Evolutionary conservation across 805 yeast species (phyloP).

Genomic region (Candida germanica): DNA sequence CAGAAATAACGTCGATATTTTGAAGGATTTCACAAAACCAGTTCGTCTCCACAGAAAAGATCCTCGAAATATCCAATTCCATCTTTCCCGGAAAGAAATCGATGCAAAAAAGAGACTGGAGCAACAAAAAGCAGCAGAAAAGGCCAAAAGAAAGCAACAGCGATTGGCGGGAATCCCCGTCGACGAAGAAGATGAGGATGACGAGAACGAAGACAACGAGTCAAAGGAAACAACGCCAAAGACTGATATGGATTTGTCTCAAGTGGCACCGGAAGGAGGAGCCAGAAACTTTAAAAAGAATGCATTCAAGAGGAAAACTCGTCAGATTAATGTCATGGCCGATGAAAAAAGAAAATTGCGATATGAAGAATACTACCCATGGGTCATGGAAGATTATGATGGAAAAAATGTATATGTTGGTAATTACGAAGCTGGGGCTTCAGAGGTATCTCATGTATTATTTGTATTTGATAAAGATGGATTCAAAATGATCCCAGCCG

Average conservation of each 20-base stretch:
- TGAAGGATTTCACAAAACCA: slow-evolving; percentile 70
- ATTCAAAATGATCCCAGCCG: slow-evolving; percentile 92
- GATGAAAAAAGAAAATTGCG: slow-evolving; percentile 80
- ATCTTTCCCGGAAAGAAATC: slow-evolving; percentile 72
- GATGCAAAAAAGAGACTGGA: slow-evolving; percentile 49
- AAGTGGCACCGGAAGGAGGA: slow-evolving; percentile 90
- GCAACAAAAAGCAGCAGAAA: slow-evolving; percentile 24
- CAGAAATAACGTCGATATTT: slow-evolving; percentile 68
- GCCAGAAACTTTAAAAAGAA: slow-evolving; percentile 64
- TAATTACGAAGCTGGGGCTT: slow-evolving; percentile 84
- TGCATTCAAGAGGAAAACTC: slow-evolving; percentile 71
- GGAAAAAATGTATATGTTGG: slow-evolving; percentile 95
- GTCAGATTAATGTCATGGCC: slow-evolving; percentile 76
- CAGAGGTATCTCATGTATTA: slow-evolving; percentile 77
- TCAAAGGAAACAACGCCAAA: slow-evolving; percentile 12
- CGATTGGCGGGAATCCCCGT: slow-evolving; percentile 15
- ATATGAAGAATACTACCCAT: slow-evolving; percentile 95
- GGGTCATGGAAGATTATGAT: slow-evolving; percentile 97
- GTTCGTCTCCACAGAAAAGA: slow-evolving; percentile 89
- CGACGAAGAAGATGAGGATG: slow-evolving; percentile 18
- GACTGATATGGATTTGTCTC: slow-evolving; percentile 50
- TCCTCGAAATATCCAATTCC: slow-evolving; percentile 87
- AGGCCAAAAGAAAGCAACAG: slow-evolving; percentile 17
- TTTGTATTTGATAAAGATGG: slow-evolving; percentile 83
- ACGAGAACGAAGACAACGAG: slow-evolving; percentile 14